Percentiles rank a stretch among this genome's conserved stretches.
phyloP scores from a whole-genome alignment of 1,284 basidiomycete genomes.

The Malassezia sympodialis region DNA sequence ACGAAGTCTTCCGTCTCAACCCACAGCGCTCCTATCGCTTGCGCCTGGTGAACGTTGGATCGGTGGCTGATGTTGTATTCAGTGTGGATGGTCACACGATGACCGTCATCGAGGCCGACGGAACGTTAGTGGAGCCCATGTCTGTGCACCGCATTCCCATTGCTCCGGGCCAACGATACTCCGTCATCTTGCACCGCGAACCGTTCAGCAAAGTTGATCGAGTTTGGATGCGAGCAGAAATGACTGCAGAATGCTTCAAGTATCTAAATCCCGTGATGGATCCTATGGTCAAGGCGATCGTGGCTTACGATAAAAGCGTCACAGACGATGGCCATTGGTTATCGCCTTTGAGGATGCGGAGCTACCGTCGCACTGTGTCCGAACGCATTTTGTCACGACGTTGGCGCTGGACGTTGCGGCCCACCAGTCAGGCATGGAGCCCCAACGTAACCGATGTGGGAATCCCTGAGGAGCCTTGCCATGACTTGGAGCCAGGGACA shows the following conservation, averaged over 20 bases:
- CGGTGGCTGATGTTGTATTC: constrained; percentile 36
- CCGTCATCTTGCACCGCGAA: constrained; percentile 51
- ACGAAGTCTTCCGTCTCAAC: constrained; percentile 25
- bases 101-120: constrained; percentile 53
- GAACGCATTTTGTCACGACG: neutral
- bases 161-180: constrained; percentile 53
- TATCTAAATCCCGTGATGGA: constrained; percentile 49
- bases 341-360: neutral
- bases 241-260: constrained; percentile 50
- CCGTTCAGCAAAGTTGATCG: constrained; percentile 13
- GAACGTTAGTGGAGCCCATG: constrained; percentile 50
- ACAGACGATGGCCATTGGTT: constrained; percentile 1
- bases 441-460: constrained; percentile 20
- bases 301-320: constrained; percentile 38
- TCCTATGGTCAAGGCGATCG: constrained; percentile 44
- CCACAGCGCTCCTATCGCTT: constrained; percentile 53
- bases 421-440: constrained; percentile 49
- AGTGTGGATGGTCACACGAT: constrained; percentile 52
- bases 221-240: constrained; percentile 29
- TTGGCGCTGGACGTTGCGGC: constrained; percentile 22
- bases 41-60: constrained; percentile 51
- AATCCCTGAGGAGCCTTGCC: constrained; percentile 15
- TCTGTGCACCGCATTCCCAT: constrained; percentile 49
- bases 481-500: constrained; percentile 16
- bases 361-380: constrained; percentile 18